Evolutionary conservation across 2,329 filamentous ascomycete genomes (phyloP).

Genomic region (Sphaerostilbella broomeana): DNA sequence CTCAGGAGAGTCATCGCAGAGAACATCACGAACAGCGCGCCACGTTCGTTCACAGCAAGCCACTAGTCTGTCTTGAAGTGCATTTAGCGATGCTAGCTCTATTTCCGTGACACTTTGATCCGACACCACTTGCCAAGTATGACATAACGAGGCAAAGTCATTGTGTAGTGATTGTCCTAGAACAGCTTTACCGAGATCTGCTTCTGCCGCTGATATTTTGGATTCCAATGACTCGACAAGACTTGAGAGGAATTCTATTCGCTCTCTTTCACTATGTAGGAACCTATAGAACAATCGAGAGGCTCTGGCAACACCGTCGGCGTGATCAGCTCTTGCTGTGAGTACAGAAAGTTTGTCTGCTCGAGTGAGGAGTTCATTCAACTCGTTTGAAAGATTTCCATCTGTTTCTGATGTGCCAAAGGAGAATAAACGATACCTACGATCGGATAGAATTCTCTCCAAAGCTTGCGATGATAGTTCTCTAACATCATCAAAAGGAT

Average conservation of each 20-base stretch:
- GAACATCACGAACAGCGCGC: constrained; percentile 64
- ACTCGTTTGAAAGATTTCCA: constrained; percentile 23
- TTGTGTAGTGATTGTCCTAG: constrained; percentile 62
- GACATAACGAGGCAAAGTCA: constrained; percentile 58
- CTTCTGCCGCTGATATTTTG: constrained; percentile 57
- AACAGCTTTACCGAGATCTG: constrained; percentile 60
- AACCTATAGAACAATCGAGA: constrained; percentile 63
- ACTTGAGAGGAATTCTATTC: constrained; percentile 45
- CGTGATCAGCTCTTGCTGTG: constrained; percentile 83
- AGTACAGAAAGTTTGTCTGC: constrained; percentile 54
- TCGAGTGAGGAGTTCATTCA: constrained; percentile 42
- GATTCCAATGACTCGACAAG: constrained; percentile 57
- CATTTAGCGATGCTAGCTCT: constrained; percentile 30
- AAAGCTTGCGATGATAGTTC: constrained; percentile 48
- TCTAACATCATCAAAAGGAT: constrained; percentile 90
- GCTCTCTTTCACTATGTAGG: constrained; percentile 36
- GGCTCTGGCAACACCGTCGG: constrained; percentile 78
- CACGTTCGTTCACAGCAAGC: constrained; percentile 63
- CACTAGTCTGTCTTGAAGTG: constrained; percentile 51
- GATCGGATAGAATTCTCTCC: constrained; percentile 39
- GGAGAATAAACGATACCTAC: constrained; percentile 25
- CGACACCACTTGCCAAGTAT: constrained; percentile 47
- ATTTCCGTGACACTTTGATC: constrained; percentile 32
- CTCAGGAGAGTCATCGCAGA: constrained; percentile 93
- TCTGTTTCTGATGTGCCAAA: constrained; percentile 15